Evolutionary conservation across 2,329 filamentous ascomycete genomes (phyloP).

Genomic region (Sporothrix globosa): DNA sequence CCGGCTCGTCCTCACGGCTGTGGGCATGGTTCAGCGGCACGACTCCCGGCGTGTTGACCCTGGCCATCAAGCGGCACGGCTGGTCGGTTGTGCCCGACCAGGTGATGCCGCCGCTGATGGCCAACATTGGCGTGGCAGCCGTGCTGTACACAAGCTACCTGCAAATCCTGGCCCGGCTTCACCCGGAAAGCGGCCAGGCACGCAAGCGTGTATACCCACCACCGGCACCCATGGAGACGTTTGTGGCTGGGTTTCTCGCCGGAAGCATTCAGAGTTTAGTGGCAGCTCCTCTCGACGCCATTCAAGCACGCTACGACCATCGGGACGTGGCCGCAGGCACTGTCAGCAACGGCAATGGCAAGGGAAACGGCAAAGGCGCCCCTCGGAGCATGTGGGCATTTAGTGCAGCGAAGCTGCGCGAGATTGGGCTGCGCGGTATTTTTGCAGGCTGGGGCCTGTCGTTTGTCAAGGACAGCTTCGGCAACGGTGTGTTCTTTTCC

Average conservation of each 20-base stretch:
- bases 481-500: conserved; percentile 72
- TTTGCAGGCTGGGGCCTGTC: conserved; percentile 74
- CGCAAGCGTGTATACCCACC: conserved; percentile 71
- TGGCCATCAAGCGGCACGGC: conserved; percentile 69
- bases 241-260: conserved; percentile 70
- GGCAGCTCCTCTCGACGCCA: conserved; percentile 74
- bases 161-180: conserved; percentile 66
- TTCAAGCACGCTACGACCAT: conserved; percentile 72
- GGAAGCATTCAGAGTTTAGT: conserved; percentile 71
- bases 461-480: conserved; percentile 69
- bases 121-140: conserved; percentile 73
- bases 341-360: conserved; percentile 38
- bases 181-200: conserved; percentile 63
- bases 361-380: conserved; percentile 37
- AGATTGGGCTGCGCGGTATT: conserved; percentile 71
- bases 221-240: conserved; percentile 64
- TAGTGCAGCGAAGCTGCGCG: conserved; percentile 65
- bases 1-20: conserved; percentile 43
- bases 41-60: conserved; percentile 69
- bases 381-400: conserved; percentile 74
- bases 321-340: conserved; percentile 49
- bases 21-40: conserved; percentile 62
- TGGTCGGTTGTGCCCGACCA: conserved; percentile 76
- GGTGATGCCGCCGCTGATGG: conserved; percentile 73
- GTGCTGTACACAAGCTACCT: conserved; percentile 77